phyloP scores from a whole-genome alignment of 768 basidiomycete species.

The Tylopilus subfusipes region DNA sequence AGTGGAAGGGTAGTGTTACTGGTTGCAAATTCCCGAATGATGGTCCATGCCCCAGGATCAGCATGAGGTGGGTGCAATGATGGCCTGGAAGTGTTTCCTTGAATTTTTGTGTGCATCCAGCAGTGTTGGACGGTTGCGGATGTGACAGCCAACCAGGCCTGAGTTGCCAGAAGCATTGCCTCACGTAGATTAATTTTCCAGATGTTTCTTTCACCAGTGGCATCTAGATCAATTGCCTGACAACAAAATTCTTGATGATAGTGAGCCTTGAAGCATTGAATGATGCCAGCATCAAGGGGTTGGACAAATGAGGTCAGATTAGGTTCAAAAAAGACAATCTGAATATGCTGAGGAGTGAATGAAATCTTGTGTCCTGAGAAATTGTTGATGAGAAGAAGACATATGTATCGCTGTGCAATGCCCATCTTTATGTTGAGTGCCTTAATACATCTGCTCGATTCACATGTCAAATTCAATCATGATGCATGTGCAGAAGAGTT shows the following conservation, averaged over 20 bases:
- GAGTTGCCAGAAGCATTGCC: no score
- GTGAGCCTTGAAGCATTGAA: background rate
- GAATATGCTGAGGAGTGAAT: background rate
- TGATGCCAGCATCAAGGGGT: background rate
- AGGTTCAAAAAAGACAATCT: background rate
- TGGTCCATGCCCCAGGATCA: conserved; percentile 8
- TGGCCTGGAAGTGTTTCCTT: background rate
- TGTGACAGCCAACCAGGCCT: no score
- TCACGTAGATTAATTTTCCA: no score
- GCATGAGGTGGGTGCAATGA: background rate
- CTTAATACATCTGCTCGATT: background rate
- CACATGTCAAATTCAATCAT: no score
- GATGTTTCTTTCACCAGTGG: no score
- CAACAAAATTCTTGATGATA: no score
- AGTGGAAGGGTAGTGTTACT: conserved; percentile 1
- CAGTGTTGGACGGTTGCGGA: no score
- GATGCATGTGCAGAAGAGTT: no score
- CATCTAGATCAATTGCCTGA: no score
- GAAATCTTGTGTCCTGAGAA: background rate
- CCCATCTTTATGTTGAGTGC: background rate
- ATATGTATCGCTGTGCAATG: background rate
- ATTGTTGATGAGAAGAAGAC: background rate
- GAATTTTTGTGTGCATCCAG: no score
- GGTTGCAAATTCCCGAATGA: conserved; percentile 2
- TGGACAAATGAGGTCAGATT: background rate